Evolutionary conservation across 371 early-diverging fungal species (phyloP).

Genomic region (Mortierella sp.): DNA sequence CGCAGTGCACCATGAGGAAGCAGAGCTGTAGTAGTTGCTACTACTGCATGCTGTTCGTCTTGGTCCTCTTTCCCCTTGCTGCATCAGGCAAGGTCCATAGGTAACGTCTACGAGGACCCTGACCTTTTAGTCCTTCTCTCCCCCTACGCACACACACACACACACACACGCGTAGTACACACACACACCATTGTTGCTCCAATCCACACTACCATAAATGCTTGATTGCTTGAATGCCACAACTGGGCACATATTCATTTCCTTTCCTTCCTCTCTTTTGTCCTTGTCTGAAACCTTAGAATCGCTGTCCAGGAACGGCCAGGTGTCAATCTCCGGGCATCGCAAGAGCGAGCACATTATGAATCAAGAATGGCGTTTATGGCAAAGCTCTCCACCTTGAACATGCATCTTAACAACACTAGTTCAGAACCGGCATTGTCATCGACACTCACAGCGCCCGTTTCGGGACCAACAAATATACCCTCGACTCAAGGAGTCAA

Average conservation of each 20-base stretch:
- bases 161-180: too few species aligned
- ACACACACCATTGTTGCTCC: too few species aligned
- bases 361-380: slow-evolving; percentile 38
- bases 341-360: slow-evolving; percentile 36
- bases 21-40: slow-evolving; percentile 23
- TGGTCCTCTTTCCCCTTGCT: slow-evolving; percentile 30
- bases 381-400: slow-evolving; percentile 30
- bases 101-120: slow-evolving; percentile 10
- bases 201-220: too few species aligned
- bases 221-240: too few species aligned
- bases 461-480: background rate
- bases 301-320: slow-evolving; percentile 38
- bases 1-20: slow-evolving; percentile 19
- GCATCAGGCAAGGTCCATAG: slow-evolving; percentile 24
- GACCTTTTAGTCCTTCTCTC: background rate
- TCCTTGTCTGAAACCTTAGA: slow-evolving; percentile 22
- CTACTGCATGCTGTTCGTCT: slow-evolving; percentile 33
- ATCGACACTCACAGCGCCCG: background rate
- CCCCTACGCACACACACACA: too few species aligned
- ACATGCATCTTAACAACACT: background rate
- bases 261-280: background rate
- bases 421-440: background rate
- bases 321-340: slow-evolving; percentile 19
- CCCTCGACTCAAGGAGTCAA: background rate
- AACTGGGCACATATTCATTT: background rate